A percentile compares a stretch with the other conserved stretches of the same genome.
Conservation (phyloP, 176 grass and related monocot genomes). For the Chrysopogon serrulatus region DNA sequence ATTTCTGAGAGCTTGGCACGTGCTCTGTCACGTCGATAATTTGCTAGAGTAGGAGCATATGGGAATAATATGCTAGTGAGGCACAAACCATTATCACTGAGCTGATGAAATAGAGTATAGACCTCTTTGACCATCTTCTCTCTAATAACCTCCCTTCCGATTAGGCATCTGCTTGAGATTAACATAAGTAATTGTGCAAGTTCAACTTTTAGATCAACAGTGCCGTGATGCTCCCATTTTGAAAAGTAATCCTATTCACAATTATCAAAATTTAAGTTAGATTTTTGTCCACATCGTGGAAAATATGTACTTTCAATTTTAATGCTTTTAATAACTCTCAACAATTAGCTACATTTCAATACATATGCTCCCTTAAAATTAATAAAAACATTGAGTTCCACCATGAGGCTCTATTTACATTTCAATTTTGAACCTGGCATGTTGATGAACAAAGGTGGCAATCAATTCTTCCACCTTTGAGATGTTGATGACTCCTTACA, state of each 20-base stretch:
- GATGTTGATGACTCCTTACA: not conserved
- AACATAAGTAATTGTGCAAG: not conserved
- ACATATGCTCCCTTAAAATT: not conserved
- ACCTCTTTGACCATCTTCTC: not conserved
- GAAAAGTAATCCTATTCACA: not conserved
- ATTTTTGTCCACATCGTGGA: not conserved
- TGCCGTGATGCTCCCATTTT: not conserved
- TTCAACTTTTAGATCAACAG: not conserved
- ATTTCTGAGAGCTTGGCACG: constrained; percentile 33
- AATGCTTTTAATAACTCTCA: not conserved
- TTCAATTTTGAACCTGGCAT: not conserved
- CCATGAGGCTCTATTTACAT: not conserved
- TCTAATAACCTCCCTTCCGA: not conserved
- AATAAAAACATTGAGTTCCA: not conserved
- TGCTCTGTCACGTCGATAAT: constrained; percentile 29
- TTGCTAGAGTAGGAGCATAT: constrained; percentile 30
- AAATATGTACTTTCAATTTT: not conserved
- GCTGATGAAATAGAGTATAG: not conserved
- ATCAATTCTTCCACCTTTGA: not conserved
- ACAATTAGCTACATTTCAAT: not conserved
- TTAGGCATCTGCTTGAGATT: not conserved
- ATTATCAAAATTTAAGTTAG: not conserved
- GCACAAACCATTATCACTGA: not conserved
- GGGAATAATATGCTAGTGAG: not conserved
- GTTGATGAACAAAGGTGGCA: not conserved